Conservation (phyloP, 2,329 filamentous ascomycete genomes). For the Exophiala alcalophila region DNA sequence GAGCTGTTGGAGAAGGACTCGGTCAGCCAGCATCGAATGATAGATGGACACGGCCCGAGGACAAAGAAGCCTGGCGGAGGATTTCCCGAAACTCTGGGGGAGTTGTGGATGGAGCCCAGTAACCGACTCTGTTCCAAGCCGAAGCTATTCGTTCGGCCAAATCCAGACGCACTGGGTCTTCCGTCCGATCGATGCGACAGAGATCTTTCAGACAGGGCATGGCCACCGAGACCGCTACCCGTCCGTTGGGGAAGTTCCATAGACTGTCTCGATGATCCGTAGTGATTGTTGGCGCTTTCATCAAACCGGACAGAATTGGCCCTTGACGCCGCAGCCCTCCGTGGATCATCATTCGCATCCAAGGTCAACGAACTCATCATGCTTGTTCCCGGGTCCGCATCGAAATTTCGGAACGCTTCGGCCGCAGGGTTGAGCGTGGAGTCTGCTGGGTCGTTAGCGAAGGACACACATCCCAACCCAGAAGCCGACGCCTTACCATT, state of each 20-base stretch:
- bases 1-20: constrained; percentile 85
- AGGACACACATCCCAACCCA: too few species aligned
- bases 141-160: constrained; percentile 80
- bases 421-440: constrained; percentile 74
- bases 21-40: constrained; percentile 93
- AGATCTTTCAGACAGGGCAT: constrained; percentile 82
- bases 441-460: constrained; percentile 42
- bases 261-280: constrained; percentile 80
- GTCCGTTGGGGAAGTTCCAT: constrained; percentile 78
- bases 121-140: constrained; percentile 73
- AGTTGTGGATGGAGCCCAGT: constrained; percentile 63
- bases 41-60: constrained; percentile 83
- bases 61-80: constrained; percentile 82
- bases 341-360: constrained; percentile 79
- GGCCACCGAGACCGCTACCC: constrained; percentile 72
- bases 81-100: constrained; percentile 60
- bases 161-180: constrained; percentile 86
- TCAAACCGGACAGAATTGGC: constrained; percentile 98
- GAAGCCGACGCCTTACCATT: constrained; percentile 74
- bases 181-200: constrained; percentile 95
- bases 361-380: constrained; percentile 78
- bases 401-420: constrained; percentile 85
- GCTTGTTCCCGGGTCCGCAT: constrained; percentile 75
- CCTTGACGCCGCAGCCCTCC: constrained; percentile 75
- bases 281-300: constrained; percentile 89